Evolutionary conservation across 139 green algal genomes (phyloP).

Genomic region (Chlorella sp.): DNA sequence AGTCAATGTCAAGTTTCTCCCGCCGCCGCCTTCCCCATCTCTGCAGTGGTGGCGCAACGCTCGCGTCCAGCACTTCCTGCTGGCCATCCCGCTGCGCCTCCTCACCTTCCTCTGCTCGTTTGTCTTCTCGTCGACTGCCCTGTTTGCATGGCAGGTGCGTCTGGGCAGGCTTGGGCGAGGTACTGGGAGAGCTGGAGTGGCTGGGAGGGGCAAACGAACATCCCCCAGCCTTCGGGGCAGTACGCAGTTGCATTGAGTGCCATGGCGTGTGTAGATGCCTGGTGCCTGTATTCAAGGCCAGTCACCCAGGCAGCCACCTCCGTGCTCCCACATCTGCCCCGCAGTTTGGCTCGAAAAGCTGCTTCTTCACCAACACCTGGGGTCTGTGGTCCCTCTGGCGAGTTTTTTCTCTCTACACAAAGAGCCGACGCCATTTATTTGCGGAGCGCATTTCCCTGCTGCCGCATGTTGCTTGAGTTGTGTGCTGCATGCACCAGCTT

Average conservation of each 20-base stretch:
- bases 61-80: slow-evolving; percentile 3
- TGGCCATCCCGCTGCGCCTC: slow-evolving; percentile 21
- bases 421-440: not conserved
- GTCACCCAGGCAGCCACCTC: no score
- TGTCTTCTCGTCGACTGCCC: not conserved
- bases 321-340: not conserved
- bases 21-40: not conserved
- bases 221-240: no score
- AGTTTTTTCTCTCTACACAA: not conserved
- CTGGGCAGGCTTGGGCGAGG: not conserved
- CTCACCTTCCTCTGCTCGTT: slow-evolving; percentile 25
- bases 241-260: no score
- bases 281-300: no score
- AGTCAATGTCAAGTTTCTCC: not conserved
- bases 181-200: not conserved
- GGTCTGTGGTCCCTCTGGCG: not conserved
- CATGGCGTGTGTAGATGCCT: no score
- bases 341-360: slow-evolving; percentile 17
- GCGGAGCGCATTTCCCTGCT: no score
- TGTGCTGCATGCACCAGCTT: no score
- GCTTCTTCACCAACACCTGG: slow-evolving; percentile 11
- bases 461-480: no score
- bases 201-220: no score
- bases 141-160: slow-evolving; percentile 10
- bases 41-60: slow-evolving; percentile 18